These are phyloP conservation scores for Aspergillus nanangensis DNA, from an alignment of 495 filamentous ascomycete species.

Conservation along the genomic window DNA sequence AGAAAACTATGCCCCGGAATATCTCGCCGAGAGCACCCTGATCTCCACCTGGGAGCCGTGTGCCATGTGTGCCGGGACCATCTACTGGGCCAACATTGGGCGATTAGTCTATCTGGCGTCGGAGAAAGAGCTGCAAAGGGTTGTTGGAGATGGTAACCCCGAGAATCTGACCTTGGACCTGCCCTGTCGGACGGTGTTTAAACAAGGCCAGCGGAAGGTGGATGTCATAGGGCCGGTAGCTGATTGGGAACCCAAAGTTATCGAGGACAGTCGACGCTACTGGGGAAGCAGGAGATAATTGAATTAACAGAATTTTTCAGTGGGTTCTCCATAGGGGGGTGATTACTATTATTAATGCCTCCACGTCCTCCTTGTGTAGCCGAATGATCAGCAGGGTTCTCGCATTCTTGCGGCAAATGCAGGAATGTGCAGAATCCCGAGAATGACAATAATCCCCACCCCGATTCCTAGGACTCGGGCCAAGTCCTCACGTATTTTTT, in stretches of 20 bases:
- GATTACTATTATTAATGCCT: too few relatives aligned
- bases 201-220: constrained; percentile 38
- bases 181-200: constrained; percentile 43
- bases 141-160: constrained; percentile 44
- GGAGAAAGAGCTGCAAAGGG: constrained; percentile 38
- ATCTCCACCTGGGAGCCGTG: constrained; percentile 55
- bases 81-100: constrained; percentile 54
- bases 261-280: constrained; percentile 41
- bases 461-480: too few relatives aligned
- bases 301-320: too few relatives aligned
- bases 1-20: constrained; percentile 44
- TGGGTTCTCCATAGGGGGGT: too few relatives aligned
- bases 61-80: constrained; percentile 47
- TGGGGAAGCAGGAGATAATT: too few relatives aligned
- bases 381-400: too few relatives aligned
- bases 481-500: too few relatives aligned
- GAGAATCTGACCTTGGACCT: constrained; percentile 51
- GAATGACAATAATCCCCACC: too few relatives aligned
- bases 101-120: constrained; percentile 49
- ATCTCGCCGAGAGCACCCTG: constrained; percentile 44
- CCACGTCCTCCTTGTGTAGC: too few relatives aligned
- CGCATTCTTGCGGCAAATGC: too few relatives aligned
- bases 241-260: constrained; percentile 39
- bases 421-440: too few relatives aligned
- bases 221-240: constrained; percentile 46